Evolutionary conservation across 805 yeast species (phyloP).

Genomic region (Candida chilensis): DNA sequence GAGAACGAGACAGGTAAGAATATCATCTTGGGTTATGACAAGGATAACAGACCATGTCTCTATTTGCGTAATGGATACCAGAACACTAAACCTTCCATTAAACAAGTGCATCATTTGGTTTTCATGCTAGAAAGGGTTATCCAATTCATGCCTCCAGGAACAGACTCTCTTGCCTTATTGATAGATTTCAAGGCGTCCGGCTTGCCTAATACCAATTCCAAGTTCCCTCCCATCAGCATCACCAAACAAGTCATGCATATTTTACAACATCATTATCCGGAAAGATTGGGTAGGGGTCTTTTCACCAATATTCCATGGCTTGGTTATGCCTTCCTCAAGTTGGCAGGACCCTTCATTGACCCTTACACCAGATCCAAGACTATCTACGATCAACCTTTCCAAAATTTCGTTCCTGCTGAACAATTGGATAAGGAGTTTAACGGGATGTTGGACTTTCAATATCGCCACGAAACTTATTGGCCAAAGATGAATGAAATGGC

Average conservation of each 20-base stretch:
- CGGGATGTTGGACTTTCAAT: constrained; percentile 40
- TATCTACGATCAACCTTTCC: constrained; percentile 49
- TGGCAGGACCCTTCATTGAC: constrained; percentile 50
- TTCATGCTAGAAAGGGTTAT: constrained; percentile 48
- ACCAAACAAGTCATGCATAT: constrained; percentile 42
- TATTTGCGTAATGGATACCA: constrained; percentile 46
- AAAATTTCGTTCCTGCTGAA: constrained; percentile 40
- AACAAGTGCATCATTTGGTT: constrained; percentile 48
- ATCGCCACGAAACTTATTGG: constrained; percentile 47
- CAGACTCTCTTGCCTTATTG: constrained; percentile 42
- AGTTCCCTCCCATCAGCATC: constrained; percentile 38
- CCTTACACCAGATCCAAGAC: constrained; percentile 51
- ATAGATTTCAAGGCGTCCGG: constrained; percentile 46
- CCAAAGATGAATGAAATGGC: constrained; percentile 35
- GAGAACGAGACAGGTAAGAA: constrained; percentile 49
- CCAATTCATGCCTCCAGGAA: constrained; percentile 49
- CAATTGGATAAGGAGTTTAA: constrained; percentile 43
- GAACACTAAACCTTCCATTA: constrained; percentile 39
- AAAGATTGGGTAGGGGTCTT: constrained; percentile 43
- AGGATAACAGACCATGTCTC: constrained; percentile 42
- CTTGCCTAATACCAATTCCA: constrained; percentile 20
- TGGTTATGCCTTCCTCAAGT: constrained; percentile 45
- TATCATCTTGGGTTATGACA: constrained; percentile 44
- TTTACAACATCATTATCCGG: constrained; percentile 51
- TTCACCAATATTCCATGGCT: constrained; percentile 50